These are phyloP conservation scores for Colletotrichum sp. DNA, from an alignment of 2,329 filamentous ascomycete species.

Conservation along the genomic window DNA sequence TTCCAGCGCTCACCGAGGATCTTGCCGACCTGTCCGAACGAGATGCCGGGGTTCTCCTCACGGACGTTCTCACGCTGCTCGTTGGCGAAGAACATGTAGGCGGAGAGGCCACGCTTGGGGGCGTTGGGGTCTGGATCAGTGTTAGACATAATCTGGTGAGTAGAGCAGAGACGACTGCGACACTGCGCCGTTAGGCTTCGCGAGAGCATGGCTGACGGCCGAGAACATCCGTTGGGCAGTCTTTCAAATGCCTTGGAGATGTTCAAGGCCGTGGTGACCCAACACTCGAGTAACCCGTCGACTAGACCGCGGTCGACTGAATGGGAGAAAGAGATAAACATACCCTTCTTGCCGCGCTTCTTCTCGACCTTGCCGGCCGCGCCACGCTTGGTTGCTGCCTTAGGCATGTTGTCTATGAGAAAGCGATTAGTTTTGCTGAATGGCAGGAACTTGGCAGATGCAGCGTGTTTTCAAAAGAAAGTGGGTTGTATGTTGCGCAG, in stretches of 20 bases:
- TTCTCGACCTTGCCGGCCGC: constrained; percentile 57
- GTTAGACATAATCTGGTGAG: constrained; percentile 8
- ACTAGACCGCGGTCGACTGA: not conserved
- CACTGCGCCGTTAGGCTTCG: not conserved
- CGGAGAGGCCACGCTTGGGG: constrained; percentile 98
- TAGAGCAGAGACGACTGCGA: not conserved
- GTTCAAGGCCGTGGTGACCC: not conserved
- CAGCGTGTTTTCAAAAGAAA: not conserved
- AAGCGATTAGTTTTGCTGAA: constrained; percentile 28
- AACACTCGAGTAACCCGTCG: not conserved
- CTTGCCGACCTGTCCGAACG: constrained; percentile 98
- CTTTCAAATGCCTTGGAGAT: not conserved
- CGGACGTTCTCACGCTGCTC: constrained; percentile 98
- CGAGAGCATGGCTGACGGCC: not conserved
- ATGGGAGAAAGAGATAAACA: constrained; percentile 26
- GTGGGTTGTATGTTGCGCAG: not conserved
- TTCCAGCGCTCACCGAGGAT: constrained; percentile 99
- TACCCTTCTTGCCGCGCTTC: constrained; percentile 66
- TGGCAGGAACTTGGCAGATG: not conserved
- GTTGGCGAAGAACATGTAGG: constrained; percentile 99
- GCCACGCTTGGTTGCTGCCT: constrained; percentile 61
- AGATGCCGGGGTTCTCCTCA: constrained; percentile 97
- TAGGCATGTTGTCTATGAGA: constrained; percentile 56
- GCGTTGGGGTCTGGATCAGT: constrained; percentile 81
- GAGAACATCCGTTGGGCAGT: not conserved